phyloP scores from a whole-genome alignment of 768 basidiomycete species.

The Leccinum subtestaceum region DNA sequence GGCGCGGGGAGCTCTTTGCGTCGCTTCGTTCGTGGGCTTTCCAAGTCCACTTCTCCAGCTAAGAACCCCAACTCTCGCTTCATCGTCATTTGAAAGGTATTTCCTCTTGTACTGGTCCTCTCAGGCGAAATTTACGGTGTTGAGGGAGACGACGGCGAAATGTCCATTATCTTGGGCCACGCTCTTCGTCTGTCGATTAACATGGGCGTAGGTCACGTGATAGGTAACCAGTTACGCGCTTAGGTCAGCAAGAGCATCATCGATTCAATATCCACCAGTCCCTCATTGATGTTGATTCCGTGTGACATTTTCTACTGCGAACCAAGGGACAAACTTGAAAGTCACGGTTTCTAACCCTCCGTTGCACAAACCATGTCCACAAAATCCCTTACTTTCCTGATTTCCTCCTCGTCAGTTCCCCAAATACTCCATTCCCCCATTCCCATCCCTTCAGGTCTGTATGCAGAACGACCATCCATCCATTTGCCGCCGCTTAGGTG shows the following conservation, averaged over 20 bases:
- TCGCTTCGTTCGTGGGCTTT: slow-evolving; percentile 50
- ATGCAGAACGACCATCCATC: slow-evolving; percentile 51
- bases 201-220: slow-evolving; percentile 30
- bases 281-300: too few species aligned
- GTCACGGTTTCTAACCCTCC: background rate
- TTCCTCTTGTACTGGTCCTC: slow-evolving; percentile 16
- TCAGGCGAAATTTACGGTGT: slow-evolving; percentile 28
- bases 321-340: too few species aligned
- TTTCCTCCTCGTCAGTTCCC: slow-evolving; percentile 52
- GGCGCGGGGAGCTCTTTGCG: slow-evolving; percentile 42
- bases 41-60: slow-evolving; percentile 38
- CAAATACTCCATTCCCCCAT: slow-evolving; percentile 79
- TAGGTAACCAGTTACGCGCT: background rate
- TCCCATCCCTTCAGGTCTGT: slow-evolving; percentile 57
- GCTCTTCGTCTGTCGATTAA: slow-evolving; percentile 12
- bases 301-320: background rate
- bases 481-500: slow-evolving; percentile 75
- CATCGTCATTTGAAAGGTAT: slow-evolving; percentile 37
- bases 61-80: slow-evolving; percentile 50
- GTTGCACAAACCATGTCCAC: slow-evolving; percentile 32
- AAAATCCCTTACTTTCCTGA: slow-evolving; percentile 50
- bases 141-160: slow-evolving; percentile 28
- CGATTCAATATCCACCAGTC: too few species aligned
- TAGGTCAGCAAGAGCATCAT: background rate
- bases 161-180: slow-evolving; percentile 34